phyloP scores from a whole-genome alignment of 2,329 filamentous ascomycete species.

The Graphilbum ipis-grandicollis region DNA sequence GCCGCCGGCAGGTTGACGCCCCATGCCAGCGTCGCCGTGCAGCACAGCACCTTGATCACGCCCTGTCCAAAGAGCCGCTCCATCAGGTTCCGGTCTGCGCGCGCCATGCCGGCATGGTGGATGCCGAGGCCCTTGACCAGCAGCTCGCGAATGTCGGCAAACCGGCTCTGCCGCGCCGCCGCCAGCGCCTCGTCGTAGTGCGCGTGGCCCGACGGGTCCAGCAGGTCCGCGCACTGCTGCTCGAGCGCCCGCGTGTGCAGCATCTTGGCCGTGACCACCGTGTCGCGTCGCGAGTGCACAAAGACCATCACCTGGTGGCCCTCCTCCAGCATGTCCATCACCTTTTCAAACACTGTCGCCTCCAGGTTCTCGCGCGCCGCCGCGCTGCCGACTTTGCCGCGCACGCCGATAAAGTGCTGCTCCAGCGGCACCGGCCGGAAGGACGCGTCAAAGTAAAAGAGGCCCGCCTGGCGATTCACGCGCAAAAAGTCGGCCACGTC shows the following conservation, averaged over 20 bases:
- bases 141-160: conserved; percentile 74
- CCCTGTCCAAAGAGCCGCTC: conserved; percentile 82
- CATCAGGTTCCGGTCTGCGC: conserved; percentile 88
- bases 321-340: conserved; percentile 73
- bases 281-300: conserved; percentile 92
- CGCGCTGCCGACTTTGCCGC: conserved; percentile 70
- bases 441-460: conserved; percentile 94
- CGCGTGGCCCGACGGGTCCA: conserved; percentile 66
- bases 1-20: conserved; percentile 96
- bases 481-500: conserved; percentile 95
- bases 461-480: conserved; percentile 78
- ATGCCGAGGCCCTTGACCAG: conserved; percentile 83
- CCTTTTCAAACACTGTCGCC: conserved; percentile 77
- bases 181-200: conserved; percentile 63
- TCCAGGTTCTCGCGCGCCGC: conserved; percentile 82
- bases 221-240: conserved; percentile 59
- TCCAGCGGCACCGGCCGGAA: conserved; percentile 92
- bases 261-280: conserved; percentile 70
- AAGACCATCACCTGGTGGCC: conserved; percentile 99
- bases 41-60: conserved; percentile 92
- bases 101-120: conserved; percentile 92
- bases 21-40: conserved; percentile 95
- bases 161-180: conserved; percentile 74
- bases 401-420: conserved; percentile 94
- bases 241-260: conserved; percentile 76